Evolutionary conservation across 2,329 filamentous ascomycete genomes (phyloP).

Genomic region (Orbilia ellipsospora): DNA sequence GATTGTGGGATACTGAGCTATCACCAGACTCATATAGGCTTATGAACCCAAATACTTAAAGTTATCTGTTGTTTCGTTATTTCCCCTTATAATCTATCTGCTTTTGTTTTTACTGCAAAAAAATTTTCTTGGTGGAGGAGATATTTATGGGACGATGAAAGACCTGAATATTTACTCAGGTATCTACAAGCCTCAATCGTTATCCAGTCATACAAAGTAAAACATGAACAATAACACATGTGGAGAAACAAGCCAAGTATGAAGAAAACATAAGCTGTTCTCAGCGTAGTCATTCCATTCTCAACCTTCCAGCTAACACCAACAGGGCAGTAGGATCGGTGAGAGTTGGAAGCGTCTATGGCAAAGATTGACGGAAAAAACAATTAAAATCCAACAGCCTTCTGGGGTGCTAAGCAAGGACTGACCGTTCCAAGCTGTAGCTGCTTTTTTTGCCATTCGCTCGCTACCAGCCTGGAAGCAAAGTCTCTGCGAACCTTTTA

Average conservation of each 20-base stretch:
- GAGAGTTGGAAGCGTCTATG: slow-evolving; percentile 36
- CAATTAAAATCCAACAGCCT: slow-evolving; percentile 47
- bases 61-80: no score
- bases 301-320: slow-evolving; percentile 29
- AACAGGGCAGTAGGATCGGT: slow-evolving; percentile 42
- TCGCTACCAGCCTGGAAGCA: slow-evolving; percentile 52
- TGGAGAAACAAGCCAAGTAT: background rate
- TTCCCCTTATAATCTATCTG: no score
- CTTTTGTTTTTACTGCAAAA: no score
- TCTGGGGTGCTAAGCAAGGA: slow-evolving; percentile 21
- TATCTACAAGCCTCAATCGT: no score
- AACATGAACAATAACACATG: no score
- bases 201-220: no score
- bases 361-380: slow-evolving; percentile 47
- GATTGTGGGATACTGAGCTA: no score
- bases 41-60: no score
- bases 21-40: no score
- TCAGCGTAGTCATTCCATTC: slow-evolving; percentile 43
- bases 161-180: no score
- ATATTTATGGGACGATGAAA: no score
- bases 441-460: slow-evolving; percentile 46
- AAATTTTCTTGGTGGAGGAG: no score
- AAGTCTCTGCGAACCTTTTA: slow-evolving; percentile 50
- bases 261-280: slow-evolving; percentile 24
- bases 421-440: slow-evolving; percentile 52